Percentiles rank a stretch among this genome's conserved stretches.
Evolutionary conservation across 1,139 yeast species (phyloP).

Genomic region (Fermentozyma sake): DNA sequence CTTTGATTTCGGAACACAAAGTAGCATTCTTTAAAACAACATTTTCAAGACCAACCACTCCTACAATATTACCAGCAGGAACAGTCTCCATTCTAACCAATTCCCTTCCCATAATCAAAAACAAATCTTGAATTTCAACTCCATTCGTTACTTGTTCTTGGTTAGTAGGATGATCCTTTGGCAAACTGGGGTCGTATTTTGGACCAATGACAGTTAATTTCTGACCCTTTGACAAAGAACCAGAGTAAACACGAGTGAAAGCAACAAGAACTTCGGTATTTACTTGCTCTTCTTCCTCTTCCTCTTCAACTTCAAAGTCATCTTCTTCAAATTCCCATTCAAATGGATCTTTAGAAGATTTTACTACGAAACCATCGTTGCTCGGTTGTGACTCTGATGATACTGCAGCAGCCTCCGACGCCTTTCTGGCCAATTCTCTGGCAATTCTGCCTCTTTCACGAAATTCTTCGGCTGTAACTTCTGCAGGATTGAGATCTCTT

Average conservation of each 20-base stretch:
- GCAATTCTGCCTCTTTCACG: constrained; percentile 65
- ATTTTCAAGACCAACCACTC: constrained; percentile 87
- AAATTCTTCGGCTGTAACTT: constrained; percentile 53
- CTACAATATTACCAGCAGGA: constrained; percentile 94
- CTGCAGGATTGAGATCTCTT: constrained; percentile 32
- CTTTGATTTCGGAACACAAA: constrained; percentile 45
- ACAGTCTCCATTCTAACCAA: constrained; percentile 71
- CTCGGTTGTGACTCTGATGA: constrained; percentile 15
- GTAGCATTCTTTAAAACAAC: constrained; percentile 86
- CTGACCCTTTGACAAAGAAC: constrained; percentile 73
- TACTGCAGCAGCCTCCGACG: constrained; percentile 57
- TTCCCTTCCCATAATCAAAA: constrained; percentile 89
- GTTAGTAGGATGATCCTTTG: constrained; percentile 42
- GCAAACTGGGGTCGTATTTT: constrained; percentile 70
- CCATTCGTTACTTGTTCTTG: constrained; percentile 43
- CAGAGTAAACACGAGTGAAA: constrained; percentile 85
- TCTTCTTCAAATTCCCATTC: constrained; percentile 46
- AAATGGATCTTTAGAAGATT: constrained; percentile 25
- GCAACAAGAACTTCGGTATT: constrained; percentile 69
- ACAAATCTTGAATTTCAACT: constrained; percentile 59
- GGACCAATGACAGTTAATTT: constrained; percentile 77
- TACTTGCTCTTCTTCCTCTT: constrained; percentile 41
- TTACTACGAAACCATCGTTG: constrained; percentile 10
- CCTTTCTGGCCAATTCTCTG: constrained; percentile 62
- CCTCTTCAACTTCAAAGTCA: constrained; percentile 33